Evolutionary conservation across 2,329 filamentous ascomycete species (phyloP), one percentile per base, ranked within the genome.

Genomic region (Bipolaris victoriae): DNA sequence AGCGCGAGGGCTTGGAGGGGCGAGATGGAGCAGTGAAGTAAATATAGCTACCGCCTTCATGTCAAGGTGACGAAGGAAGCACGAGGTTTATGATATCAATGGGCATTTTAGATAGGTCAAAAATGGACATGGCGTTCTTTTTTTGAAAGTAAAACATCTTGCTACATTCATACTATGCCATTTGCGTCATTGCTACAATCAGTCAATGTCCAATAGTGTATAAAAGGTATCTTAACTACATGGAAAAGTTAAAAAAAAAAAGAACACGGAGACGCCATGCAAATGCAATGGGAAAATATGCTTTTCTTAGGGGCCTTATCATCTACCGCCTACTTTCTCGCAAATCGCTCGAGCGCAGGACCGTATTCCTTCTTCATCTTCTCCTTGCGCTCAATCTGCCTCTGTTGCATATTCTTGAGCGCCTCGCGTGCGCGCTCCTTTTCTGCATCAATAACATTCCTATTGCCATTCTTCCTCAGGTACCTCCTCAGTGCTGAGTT

Each of bases 381-480:
- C 58, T 69, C 62, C 52, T 65, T 64, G 59, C 64, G 69, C 58
- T 71, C 65, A 73, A 55, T 48, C 40, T 57, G 49, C 52, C 67
- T 64, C 61, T 66, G 68, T 49, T 69, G 63, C 73, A 88, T 58
- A 49, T 67, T 71, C 55, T 66, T 85, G 74, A 89, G 88, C 74
- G 97, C 82, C 78, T 92, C 91, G 76, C 97, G 91, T 46, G 93
- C 89, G 73, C 89, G 88, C 76, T 97, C 78, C 73, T 90, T 88
- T 84, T 94, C 93, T 83, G 97, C 95, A 81, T 99, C 95, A 75
- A 99, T 92, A 56, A 99, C 86, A 76, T 98, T 98, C 83, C 90
- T 91, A 71, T 89, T 89, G 44, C 91, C 88, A 80, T 95, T 93
- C 86, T 98, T 98, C 65, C 95, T 83, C 71, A 98, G 78, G 74